Conservation (phyloP, 176 grass and related monocot genomes). For the Dendrocalamus sinicus region DNA sequence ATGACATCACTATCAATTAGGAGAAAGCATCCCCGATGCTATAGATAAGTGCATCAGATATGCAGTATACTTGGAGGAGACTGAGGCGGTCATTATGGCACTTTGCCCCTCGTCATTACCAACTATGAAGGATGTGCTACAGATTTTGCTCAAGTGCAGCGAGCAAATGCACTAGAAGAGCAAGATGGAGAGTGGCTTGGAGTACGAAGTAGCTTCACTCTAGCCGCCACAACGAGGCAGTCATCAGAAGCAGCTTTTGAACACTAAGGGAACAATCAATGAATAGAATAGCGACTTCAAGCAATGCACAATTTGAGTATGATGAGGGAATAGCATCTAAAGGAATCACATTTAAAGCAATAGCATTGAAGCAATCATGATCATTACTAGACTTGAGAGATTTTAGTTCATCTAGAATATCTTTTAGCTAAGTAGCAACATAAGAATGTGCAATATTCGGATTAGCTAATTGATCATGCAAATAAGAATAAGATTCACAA, state of each 20-base stretch:
- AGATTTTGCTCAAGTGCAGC: slow-evolving; percentile 59
- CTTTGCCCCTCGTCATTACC: slow-evolving; percentile 56
- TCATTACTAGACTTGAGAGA: too few species aligned
- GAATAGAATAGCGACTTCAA: slow-evolving; percentile 40
- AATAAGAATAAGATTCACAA: too few species aligned
- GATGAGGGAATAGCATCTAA: too few species aligned
- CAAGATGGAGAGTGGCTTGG: slow-evolving; percentile 26
- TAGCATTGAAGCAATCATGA: too few species aligned
- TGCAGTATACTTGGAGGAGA: slow-evolving; percentile 45
- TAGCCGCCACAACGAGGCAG: slow-evolving; percentile 44
- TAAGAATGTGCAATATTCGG: too few species aligned
- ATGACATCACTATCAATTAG: slow-evolving; percentile 46
- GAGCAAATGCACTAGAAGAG: slow-evolving; percentile 45
- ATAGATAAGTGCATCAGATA: slow-evolving; percentile 56
- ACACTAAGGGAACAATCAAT: not conserved
- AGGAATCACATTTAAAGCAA: too few species aligned
- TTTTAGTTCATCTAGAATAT: too few species aligned
- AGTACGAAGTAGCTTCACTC: slow-evolving; percentile 55
- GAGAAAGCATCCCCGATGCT: slow-evolving; percentile 40
- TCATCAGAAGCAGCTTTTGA: slow-evolving; percentile 38
- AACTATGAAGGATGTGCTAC: slow-evolving; percentile 73
- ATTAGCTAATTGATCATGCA: too few species aligned
- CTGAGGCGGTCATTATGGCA: slow-evolving; percentile 43
- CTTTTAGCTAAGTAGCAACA: too few species aligned
- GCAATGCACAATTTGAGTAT: too few species aligned